These are phyloP conservation scores for Saccharomycopsis lassenensis DNA, from an alignment of 805 yeast species.

Conservation along the genomic window DNA sequence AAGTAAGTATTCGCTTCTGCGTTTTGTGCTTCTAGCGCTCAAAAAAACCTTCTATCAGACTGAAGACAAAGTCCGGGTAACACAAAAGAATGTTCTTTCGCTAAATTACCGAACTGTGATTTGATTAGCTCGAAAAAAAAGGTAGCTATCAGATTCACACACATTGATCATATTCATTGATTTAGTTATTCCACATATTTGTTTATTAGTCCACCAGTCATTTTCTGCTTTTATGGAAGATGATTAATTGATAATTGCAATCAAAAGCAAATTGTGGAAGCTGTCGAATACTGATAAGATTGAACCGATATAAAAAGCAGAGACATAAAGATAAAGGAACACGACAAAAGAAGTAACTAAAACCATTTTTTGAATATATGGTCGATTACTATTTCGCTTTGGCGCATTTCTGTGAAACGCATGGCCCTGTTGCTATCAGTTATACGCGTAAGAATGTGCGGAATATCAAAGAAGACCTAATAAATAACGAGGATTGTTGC, in stretches of 20 bases:
- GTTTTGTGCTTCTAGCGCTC: neutral
- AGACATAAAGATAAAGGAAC: constrained; percentile 1
- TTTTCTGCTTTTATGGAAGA: neutral
- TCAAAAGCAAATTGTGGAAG: neutral
- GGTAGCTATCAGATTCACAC: too few species aligned
- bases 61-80: too few species aligned
- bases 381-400: constrained; percentile 14
- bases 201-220: neutral
- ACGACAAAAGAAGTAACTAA: neutral
- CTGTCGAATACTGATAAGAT: neutral
- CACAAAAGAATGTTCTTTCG: too few species aligned
- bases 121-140: too few species aligned
- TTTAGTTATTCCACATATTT: too few species aligned
- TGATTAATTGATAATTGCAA: neutral
- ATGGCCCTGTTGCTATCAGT: constrained; percentile 16
- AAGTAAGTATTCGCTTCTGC: neutral
- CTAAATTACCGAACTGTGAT: too few species aligned
- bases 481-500: constrained; percentile 1
- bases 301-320: neutral
- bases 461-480: neutral
- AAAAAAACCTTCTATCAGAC: too few species aligned
- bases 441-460: constrained; percentile 10
- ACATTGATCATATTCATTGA: too few species aligned
- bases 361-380: constrained; percentile 5
- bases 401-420: constrained; percentile 18